These are phyloP conservation scores for Aureobasidium subglaciale DNA, from an alignment of 2,329 filamentous ascomycete species.

Conservation along the genomic window DNA sequence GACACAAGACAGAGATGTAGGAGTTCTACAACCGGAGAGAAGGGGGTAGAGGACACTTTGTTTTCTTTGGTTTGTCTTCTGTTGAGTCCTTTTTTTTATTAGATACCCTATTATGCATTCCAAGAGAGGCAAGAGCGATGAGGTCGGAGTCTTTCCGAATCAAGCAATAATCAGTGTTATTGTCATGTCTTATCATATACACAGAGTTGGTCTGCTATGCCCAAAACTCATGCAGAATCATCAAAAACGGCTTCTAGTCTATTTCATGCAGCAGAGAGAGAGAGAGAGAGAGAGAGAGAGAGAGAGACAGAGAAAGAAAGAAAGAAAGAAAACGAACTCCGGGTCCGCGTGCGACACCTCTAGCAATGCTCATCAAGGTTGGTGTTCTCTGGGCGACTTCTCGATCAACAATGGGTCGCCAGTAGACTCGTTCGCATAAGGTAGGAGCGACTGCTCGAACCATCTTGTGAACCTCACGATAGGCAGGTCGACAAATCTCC, in stretches of 20 bases:
- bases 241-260: not conserved
- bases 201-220: not conserved
- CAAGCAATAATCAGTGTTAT: too few relatives aligned
- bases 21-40: too few relatives aligned
- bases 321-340: not conserved
- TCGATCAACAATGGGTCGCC: not conserved
- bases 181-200: too few relatives aligned
- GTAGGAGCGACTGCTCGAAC: conserved; percentile 36
- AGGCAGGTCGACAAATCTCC: conserved; percentile 49
- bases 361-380: not conserved
- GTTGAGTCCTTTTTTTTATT: too few relatives aligned
- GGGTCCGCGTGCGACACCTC: too few relatives aligned
- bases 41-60: too few relatives aligned
- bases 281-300: not conserved
- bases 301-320: too few relatives aligned
- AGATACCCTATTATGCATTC: too few relatives aligned
- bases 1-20: too few relatives aligned
- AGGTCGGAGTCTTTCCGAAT: not conserved
- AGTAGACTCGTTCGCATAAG: not conserved
- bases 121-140: too few relatives aligned
- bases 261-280: not conserved
- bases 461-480: conserved; percentile 51
- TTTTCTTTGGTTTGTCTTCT: too few relatives aligned
- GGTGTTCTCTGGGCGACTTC: conserved; percentile 6
- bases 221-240: not conserved